These are phyloP conservation scores for Mycena sanguinolenta DNA, from an alignment of 768 basidiomycete species.

Conservation along the genomic window DNA sequence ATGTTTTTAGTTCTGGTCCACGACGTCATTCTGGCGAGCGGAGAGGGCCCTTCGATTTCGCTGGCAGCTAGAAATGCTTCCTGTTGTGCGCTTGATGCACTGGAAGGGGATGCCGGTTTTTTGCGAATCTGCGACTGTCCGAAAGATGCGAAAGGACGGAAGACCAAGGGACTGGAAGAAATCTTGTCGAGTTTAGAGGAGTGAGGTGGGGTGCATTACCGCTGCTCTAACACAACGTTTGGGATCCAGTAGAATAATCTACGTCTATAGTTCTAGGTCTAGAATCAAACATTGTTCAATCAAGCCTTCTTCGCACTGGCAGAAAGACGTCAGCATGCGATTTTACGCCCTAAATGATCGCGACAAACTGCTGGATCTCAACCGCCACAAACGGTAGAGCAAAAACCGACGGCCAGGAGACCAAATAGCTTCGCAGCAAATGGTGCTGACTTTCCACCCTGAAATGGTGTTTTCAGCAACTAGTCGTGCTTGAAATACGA, in stretches of 20 bases:
- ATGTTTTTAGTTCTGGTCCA: constrained; percentile 73
- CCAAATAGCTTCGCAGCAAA: constrained; percentile 58
- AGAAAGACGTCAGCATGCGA: neutral
- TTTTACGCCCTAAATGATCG: neutral
- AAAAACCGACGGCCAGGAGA: constrained; percentile 70
- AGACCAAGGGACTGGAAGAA: constrained; percentile 45
- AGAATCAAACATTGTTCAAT: constrained; percentile 8
- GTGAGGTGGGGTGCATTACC: constrained; percentile 36
- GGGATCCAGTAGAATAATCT: constrained; percentile 26
- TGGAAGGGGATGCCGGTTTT: constrained; percentile 75
- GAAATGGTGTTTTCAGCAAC: too few species aligned
- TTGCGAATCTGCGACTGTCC: constrained; percentile 78
- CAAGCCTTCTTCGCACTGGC: constrained; percentile 30
- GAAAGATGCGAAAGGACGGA: constrained; percentile 53
- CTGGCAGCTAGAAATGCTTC: constrained; percentile 75
- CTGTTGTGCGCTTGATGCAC: constrained; percentile 73
- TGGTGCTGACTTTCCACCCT: constrained; percentile 48
- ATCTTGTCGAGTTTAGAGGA: constrained; percentile 43
- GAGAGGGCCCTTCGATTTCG: constrained; percentile 61
- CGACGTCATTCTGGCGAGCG: constrained; percentile 71
- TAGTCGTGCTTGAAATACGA: too few species aligned
- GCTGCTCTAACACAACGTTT: constrained; percentile 21
- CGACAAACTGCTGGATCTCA: constrained; percentile 73
- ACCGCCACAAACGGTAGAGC: constrained; percentile 76
- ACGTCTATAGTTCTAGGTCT: constrained; percentile 36